phyloP scores from a whole-genome alignment of 2,329 filamentous ascomycete genomes.

The Gremmenia infestans region DNA sequence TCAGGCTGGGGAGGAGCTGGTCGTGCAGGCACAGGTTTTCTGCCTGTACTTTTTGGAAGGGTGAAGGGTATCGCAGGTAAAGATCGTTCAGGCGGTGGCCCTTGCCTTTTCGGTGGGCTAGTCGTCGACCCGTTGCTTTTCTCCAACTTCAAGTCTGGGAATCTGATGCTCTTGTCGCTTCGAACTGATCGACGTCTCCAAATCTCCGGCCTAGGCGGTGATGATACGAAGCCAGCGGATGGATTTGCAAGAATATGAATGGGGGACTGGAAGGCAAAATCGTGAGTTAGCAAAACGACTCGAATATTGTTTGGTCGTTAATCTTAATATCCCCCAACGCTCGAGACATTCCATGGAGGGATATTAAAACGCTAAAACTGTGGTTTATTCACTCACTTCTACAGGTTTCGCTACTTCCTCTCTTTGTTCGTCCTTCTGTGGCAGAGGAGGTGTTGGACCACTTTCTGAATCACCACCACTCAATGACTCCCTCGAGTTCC shows the following conservation, averaged over 20 bases:
- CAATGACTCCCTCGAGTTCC: slow-evolving; percentile 21
- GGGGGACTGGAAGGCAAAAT: neutral
- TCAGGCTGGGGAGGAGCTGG: slow-evolving; percentile 27
- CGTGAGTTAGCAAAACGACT: neutral
- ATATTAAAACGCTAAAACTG: neutral
- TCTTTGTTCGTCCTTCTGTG: slow-evolving; percentile 20
- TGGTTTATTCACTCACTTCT: neutral
- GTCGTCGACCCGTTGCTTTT: slow-evolving; percentile 31
- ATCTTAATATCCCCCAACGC: too few species aligned
- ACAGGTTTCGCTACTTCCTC: neutral
- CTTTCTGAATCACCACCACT: slow-evolving; percentile 22
- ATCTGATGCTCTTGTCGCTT: slow-evolving; percentile 22
- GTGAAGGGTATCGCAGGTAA: slow-evolving; percentile 15
- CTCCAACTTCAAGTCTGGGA: slow-evolving; percentile 28
- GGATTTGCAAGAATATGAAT: slow-evolving; percentile 12
- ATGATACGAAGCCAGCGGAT: slow-evolving; percentile 17
- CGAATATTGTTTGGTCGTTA: neutral
- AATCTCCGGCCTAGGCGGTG: slow-evolving; percentile 23
- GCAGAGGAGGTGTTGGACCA: slow-evolving; percentile 19
- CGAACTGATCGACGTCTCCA: slow-evolving; percentile 28
- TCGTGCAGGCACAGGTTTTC: slow-evolving; percentile 26
- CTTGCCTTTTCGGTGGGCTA: slow-evolving; percentile 18
- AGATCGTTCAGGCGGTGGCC: slow-evolving; percentile 15
- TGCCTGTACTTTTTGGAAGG: slow-evolving; percentile 17
- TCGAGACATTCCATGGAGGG: too few species aligned